These are phyloP conservation scores for Paramecium tetraurelia DNA, from an alignment of 73 alveolate genomes.

Conservation along the genomic window DNA sequence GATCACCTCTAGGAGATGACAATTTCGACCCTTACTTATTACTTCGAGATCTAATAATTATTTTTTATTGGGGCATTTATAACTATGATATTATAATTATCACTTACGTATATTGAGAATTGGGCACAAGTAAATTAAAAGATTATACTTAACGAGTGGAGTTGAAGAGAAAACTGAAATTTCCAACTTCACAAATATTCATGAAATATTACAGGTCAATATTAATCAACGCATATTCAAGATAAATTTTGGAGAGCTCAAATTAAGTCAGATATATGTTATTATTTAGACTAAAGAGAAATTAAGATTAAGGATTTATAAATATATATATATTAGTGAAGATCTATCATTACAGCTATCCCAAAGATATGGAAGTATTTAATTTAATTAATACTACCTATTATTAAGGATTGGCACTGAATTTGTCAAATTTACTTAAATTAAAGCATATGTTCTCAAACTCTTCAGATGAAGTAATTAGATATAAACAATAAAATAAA, in stretches of 20 bases:
- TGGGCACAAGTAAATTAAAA: not conserved
- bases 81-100: not conserved
- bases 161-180: not conserved
- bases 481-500: not conserved
- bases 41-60: not conserved
- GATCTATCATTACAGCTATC: too few relatives aligned
- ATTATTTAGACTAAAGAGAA: too few relatives aligned
- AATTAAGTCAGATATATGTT: too few relatives aligned
- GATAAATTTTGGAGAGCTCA: not conserved
- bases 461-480: not conserved
- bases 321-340: too few relatives aligned
- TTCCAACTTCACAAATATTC: not conserved
- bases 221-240: too few relatives aligned
- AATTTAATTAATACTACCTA: not conserved
- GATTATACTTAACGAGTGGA: not conserved
- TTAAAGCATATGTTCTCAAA: not conserved
- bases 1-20: not conserved
- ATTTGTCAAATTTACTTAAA: not conserved
- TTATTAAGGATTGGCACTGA: not conserved
- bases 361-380: too few relatives aligned
- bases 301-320: too few relatives aligned
- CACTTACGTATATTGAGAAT: not conserved
- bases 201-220: not conserved
- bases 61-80: not conserved
- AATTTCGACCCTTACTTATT: not conserved